phyloP scores from a whole-genome alignment of 1,284 basidiomycete species.

The Microbotryum violaceum region DNA sequence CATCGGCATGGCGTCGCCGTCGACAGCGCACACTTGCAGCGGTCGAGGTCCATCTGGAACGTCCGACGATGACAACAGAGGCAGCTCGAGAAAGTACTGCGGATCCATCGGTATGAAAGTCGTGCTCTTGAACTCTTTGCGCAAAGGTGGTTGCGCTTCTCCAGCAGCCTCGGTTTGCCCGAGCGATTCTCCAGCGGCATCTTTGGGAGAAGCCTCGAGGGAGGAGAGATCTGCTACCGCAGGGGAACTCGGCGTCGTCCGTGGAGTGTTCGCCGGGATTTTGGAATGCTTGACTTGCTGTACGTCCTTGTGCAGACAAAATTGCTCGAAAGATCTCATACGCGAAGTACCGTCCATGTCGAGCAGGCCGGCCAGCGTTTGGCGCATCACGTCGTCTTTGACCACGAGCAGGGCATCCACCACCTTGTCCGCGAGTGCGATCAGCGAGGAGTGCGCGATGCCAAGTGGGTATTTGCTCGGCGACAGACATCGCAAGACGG shows the following conservation, averaged over 20 bases:
- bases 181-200: too few species aligned
- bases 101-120: slow-evolving; percentile 45
- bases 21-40: slow-evolving; percentile 12
- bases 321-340: slow-evolving; percentile 45
- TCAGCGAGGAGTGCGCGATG: slow-evolving; percentile 45
- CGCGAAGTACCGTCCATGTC: slow-evolving; percentile 46
- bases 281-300: too few species aligned
- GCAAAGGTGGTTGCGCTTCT: slow-evolving; percentile 20
- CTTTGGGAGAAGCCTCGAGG: too few species aligned
- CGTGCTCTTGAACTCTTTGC: slow-evolving; percentile 47
- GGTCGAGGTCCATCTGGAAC: slow-evolving; percentile 4
- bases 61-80: slow-evolving; percentile 25
- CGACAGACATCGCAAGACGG: slow-evolving; percentile 48
- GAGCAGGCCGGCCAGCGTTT: slow-evolving; percentile 44
- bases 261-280: too few species aligned
- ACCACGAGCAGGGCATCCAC: slow-evolving; percentile 42
- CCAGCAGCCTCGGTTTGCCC: slow-evolving; percentile 31
- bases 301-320: slow-evolving; percentile 30
- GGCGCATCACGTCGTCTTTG: slow-evolving; percentile 41
- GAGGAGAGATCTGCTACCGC: slow-evolving; percentile 2
- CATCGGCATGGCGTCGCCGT: background rate
- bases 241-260: too few species aligned
- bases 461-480: slow-evolving; percentile 50
- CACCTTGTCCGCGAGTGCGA: slow-evolving; percentile 46
- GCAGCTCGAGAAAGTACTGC: slow-evolving; percentile 46